A percentile compares a stretch with the other conserved stretches of the same genome.
Conservation (phyloP, 176 grass and related monocot species). For the Oryza australiensis region DNA sequence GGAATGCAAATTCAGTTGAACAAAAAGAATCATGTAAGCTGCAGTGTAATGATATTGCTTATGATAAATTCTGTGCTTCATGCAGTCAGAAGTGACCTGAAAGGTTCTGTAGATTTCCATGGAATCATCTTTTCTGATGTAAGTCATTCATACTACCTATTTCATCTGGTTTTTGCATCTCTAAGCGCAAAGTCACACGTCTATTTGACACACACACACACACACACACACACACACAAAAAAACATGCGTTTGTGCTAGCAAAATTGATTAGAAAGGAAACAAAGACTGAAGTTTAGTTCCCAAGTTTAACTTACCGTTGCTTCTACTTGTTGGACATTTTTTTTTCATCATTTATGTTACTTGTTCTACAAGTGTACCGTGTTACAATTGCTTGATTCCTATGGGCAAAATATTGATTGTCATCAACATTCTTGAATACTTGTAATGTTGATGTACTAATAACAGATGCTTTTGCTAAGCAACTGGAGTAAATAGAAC, state of each 20-base stretch:
- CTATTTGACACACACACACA: neutral
- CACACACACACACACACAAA: too few relatives aligned
- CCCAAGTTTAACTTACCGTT: conserved; percentile 6
- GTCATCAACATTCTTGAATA: conserved; percentile 21
- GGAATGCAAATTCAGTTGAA: conserved; percentile 21
- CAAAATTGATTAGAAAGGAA: neutral
- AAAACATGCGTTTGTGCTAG: neutral
- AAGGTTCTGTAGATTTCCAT: conserved; percentile 35
- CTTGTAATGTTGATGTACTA: neutral
- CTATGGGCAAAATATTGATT: neutral
- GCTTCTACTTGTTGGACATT: conserved; percentile 13
- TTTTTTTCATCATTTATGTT: conserved; percentile 6
- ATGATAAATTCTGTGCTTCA: conserved; percentile 28
- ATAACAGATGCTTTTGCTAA: neutral
- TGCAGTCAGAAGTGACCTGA: conserved; percentile 53
- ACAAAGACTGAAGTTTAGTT: neutral
- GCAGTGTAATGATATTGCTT: conserved; percentile 19
- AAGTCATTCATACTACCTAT: conserved; percentile 27
- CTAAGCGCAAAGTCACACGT: neutral
- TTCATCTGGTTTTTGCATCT: conserved; percentile 16
- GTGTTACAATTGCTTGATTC: neutral
- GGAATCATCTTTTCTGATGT: conserved; percentile 36
- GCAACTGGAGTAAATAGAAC: neutral
- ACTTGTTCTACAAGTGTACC: conserved; percentile 4
- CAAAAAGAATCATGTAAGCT: neutral